Evolutionary conservation across 352 stramenopile species (phyloP).

Genomic region (Aphanomyces astaci): DNA sequence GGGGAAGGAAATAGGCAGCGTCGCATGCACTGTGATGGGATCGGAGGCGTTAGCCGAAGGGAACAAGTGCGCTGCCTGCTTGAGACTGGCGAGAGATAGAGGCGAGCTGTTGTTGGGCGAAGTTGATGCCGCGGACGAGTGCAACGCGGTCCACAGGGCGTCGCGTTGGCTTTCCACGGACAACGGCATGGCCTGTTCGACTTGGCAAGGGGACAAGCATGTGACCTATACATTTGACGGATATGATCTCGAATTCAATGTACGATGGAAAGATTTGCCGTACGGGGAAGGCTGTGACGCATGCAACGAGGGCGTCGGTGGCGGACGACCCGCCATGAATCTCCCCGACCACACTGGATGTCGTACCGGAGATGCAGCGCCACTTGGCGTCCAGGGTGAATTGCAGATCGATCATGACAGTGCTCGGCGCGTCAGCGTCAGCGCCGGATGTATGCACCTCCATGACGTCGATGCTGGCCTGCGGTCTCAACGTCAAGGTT

Average conservation of each 20-base stretch:
- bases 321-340: neutral
- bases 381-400: neutral
- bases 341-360: neutral
- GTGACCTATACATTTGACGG: constrained; percentile 1
- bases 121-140: neutral
- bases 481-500: neutral
- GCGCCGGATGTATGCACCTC: neutral
- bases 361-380: neutral
- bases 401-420: neutral
- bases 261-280: no score
- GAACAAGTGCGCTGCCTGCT: neutral
- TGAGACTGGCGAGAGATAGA: neutral
- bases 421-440: neutral
- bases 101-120: neutral
- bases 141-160: neutral
- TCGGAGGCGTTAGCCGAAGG: neutral
- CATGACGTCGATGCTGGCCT: neutral
- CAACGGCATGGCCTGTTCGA: neutral
- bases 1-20: neutral
- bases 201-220: neutral
- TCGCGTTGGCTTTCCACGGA: neutral
- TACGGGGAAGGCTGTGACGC: neutral
- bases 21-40: neutral
- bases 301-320: neutral
- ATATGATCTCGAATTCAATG: no score